Evolutionary conservation across 2,329 filamentous ascomycete species (phyloP).

Genomic region (Neonectria faginata): DNA sequence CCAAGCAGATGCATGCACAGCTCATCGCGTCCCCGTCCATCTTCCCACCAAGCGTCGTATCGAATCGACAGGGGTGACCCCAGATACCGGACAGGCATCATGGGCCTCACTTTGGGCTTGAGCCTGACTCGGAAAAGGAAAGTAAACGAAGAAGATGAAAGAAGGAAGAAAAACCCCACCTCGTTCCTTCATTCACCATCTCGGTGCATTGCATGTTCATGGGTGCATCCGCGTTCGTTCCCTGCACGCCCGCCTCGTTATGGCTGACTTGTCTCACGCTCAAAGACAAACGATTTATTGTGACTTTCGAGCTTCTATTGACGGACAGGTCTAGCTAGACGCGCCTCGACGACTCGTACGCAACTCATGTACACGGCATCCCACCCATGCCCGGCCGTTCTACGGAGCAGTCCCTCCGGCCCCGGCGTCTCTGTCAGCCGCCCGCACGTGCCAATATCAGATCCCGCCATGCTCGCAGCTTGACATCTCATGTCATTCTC

Average conservation of each 20-base stretch:
- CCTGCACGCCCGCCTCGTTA: no score
- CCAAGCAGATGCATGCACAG: conserved; percentile 14
- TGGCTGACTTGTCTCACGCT: no score
- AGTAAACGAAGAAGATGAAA: background rate
- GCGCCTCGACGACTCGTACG: background rate
- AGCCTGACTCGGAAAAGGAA: background rate
- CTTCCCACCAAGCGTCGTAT: conserved; percentile 3
- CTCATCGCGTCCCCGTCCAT: conserved; percentile 19
- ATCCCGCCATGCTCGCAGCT: background rate
- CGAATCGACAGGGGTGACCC: conserved; percentile 22
- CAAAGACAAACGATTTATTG: background rate
- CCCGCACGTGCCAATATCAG: conserved; percentile 8
- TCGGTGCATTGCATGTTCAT: no score
- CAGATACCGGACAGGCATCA: background rate
- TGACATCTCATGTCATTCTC: conserved; percentile 9
- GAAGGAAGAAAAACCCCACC: background rate
- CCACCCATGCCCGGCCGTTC: background rate
- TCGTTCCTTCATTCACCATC: background rate
- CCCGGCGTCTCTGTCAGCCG: background rate
- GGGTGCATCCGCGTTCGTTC: no score
- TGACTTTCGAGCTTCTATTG: background rate
- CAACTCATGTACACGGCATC: background rate
- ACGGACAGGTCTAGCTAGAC: no score
- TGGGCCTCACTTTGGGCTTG: background rate
- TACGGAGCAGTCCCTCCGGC: background rate